These are phyloP conservation scores for Populus alba DNA, from an alignment of 345 rosid genomes.

Conservation along the genomic window DNA sequence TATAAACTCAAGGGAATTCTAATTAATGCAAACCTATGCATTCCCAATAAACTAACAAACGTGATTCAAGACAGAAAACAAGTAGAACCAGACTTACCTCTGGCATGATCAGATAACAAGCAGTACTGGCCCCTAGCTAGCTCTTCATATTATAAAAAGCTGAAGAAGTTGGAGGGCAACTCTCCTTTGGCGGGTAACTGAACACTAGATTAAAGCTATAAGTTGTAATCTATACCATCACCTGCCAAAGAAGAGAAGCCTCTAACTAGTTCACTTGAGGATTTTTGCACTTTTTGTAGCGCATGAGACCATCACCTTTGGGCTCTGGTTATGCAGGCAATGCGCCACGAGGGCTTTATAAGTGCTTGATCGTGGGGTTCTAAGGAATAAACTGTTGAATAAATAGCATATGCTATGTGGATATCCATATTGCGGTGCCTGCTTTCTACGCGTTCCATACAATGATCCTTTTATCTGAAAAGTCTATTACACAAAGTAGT, in stretches of 20 bases:
- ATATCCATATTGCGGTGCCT: slow-evolving; percentile 37
- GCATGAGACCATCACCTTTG: background rate
- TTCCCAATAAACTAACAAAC: no score
- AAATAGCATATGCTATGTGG: slow-evolving; percentile 53
- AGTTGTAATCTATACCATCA: background rate
- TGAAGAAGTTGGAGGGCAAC: slow-evolving; percentile 79
- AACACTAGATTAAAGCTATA: background rate
- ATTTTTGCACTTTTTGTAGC: background rate
- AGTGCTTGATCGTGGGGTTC: background rate
- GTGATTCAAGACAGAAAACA: no score
- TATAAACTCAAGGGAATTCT: no score
- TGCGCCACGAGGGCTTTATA: slow-evolving; percentile 8
- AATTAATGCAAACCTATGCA: no score
- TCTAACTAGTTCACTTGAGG: slow-evolving; percentile 55
- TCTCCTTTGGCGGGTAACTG: slow-evolving; percentile 78
- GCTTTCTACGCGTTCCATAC: slow-evolving; percentile 33
- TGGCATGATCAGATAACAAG: no score
- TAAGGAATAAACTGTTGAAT: slow-evolving; percentile 15
- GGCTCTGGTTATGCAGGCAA: no score
- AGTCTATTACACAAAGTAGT: slow-evolving; percentile 4
- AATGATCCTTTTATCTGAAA: slow-evolving; percentile 25
- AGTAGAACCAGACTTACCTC: no score
- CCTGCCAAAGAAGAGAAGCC: slow-evolving; percentile 77
- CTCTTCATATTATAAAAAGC: slow-evolving; percentile 29
- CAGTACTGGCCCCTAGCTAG: background rate